Evolutionary conservation across 2,329 filamentous ascomycete species (phyloP).

Genomic region (Beauveria sp.): DNA sequence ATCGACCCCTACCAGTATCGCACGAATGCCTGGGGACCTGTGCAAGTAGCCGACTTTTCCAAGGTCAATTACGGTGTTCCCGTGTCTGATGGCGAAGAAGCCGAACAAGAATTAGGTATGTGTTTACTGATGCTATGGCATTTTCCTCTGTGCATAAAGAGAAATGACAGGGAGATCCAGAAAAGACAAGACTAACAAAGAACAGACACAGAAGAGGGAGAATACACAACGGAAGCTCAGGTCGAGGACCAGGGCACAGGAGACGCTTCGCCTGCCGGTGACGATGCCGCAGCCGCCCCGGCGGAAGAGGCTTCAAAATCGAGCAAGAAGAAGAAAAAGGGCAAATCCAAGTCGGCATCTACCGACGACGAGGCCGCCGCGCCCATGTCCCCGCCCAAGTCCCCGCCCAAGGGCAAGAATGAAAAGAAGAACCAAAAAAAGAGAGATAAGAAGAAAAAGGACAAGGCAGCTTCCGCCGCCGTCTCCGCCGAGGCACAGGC

Average conservation of each 20-base stretch:
- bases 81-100: conserved; percentile 1
- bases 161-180: not conserved
- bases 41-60: conserved; percentile 6
- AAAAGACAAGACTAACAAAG: too few relatives aligned
- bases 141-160: not conserved
- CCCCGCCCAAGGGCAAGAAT: conserved; percentile 12
- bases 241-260: conserved; percentile 6
- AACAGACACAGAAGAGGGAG: conserved; percentile 1
- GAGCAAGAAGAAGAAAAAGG: conserved; percentile 15
- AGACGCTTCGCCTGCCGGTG: not conserved
- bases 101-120: conserved; percentile 3
- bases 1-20: not conserved
- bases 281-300: not conserved
- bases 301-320: conserved; percentile 3
- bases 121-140: not conserved
- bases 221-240: conserved; percentile 10
- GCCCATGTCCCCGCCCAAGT: not conserved
- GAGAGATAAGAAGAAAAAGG: conserved; percentile 13
- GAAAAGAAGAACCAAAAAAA: conserved; percentile 19
- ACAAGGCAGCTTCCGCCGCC: conserved; percentile 10
- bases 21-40: not conserved
- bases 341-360: conserved; percentile 4
- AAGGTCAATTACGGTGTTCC: conserved; percentile 3
- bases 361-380: not conserved
- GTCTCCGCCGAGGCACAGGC: conserved; percentile 6